phyloP scores from a whole-genome alignment of 2,329 filamentous ascomycete species.

The Fusarium citri region DNA sequence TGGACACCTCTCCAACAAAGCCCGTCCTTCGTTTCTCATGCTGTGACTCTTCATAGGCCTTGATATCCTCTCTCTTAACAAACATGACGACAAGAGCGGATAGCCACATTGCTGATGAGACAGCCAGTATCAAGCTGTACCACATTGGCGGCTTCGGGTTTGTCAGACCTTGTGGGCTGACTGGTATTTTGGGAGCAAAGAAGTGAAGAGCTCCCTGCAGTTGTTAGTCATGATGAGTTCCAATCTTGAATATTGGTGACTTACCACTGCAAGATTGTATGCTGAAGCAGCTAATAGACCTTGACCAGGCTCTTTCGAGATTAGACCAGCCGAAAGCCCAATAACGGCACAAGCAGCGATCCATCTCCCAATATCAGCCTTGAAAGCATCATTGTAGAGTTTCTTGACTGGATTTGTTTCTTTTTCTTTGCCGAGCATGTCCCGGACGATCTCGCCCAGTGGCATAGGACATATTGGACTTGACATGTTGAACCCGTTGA shows the following conservation, averaged over 20 bases:
- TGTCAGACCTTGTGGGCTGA: conserved; percentile 4
- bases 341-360: conserved; percentile 23
- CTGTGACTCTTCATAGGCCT: conserved; percentile 4
- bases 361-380: conserved; percentile 33
- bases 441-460: conserved; percentile 22
- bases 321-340: conserved; percentile 30
- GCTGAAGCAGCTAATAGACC: conserved; percentile 20
- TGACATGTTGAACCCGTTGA: conserved; percentile 24
- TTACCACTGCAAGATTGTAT: conserved; percentile 29
- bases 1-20: conserved; percentile 3
- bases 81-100: conserved; percentile 24
- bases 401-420: conserved; percentile 30
- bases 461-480: conserved; percentile 29
- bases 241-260: background rate
- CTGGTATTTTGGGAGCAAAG: conserved; percentile 11
- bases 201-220: conserved; percentile 21
- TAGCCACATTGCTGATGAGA: conserved; percentile 19
- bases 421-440: conserved; percentile 20
- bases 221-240: background rate
- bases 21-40: conserved; percentile 9
- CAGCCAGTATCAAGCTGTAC: conserved; percentile 20
- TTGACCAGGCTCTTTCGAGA: conserved; percentile 27
- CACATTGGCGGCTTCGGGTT: conserved; percentile 19
- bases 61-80: conserved; percentile 6
- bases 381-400: conserved; percentile 31